Evolutionary conservation across 768 basidiomycete species (phyloP).

Genomic region (Suillus ampliporus): DNA sequence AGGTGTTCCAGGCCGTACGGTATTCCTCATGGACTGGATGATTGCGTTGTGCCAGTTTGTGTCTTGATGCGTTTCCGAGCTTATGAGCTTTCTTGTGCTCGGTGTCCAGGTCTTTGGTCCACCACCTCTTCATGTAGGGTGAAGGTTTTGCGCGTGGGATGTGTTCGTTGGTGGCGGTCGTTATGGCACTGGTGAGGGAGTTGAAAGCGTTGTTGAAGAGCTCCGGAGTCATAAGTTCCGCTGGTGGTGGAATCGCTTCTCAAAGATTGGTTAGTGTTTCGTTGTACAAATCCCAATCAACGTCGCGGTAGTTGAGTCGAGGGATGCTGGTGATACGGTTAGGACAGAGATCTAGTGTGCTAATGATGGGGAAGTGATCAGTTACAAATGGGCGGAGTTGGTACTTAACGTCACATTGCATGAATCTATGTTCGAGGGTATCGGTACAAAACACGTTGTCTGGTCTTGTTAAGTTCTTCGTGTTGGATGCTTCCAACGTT

Average conservation of each 20-base stretch:
- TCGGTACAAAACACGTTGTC: slow-evolving; percentile 16
- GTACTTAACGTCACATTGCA: not conserved
- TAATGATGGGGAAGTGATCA: slow-evolving; percentile 7
- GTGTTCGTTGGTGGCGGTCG: not conserved
- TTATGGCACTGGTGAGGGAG: too few relatives aligned
- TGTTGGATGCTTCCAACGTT: slow-evolving; percentile 2
- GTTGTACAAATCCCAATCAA: slow-evolving; percentile 7
- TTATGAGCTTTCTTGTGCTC: not conserved
- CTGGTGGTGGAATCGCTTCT: too few relatives aligned
- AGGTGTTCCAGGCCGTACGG: too few relatives aligned
- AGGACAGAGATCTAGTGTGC: not conserved
- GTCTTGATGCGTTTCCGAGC: too few relatives aligned
- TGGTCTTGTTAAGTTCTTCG: slow-evolving; percentile 4
- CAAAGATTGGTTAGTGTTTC: too few relatives aligned
- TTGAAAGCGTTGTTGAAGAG: too few relatives aligned
- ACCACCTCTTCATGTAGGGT: slow-evolving; percentile 26
- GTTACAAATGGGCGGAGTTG: not conserved
- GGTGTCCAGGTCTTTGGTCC: slow-evolving; percentile 18
- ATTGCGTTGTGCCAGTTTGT: too few relatives aligned
- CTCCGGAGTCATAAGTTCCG: too few relatives aligned
- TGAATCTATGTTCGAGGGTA: not conserved
- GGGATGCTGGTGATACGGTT: not conserved
- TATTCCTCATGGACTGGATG: too few relatives aligned
- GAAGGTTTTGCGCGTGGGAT: slow-evolving; percentile 15
- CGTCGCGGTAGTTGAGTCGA: not conserved